These are phyloP conservation scores for Cenococcum geophilum DNA, from an alignment of 495 filamentous ascomycete genomes.

Conservation along the genomic window DNA sequence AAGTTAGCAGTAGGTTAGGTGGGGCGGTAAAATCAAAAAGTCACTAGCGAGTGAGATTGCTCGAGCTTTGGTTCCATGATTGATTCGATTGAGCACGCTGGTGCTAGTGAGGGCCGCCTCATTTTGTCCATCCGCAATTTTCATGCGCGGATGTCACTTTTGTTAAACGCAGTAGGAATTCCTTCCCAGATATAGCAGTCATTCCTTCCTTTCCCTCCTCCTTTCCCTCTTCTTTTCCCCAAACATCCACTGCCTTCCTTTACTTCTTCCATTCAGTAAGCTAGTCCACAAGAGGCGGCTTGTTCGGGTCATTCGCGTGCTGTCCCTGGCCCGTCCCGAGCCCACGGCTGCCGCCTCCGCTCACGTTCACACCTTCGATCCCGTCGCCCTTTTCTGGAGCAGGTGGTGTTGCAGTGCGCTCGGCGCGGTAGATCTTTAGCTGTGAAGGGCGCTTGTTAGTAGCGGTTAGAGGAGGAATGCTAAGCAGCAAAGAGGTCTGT, in stretches of 20 bases:
- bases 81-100: too few species aligned
- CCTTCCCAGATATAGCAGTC: too few species aligned
- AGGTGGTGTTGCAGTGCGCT: slow-evolving; percentile 19
- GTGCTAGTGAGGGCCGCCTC: too few species aligned
- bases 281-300: slow-evolving; percentile 8
- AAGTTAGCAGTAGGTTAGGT: too few species aligned
- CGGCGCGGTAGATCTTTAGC: slow-evolving; percentile 16
- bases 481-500: slow-evolving; percentile 2
- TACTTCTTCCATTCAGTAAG: slow-evolving; percentile 4
- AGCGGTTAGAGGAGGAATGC: background rate
- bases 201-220: too few species aligned
- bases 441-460: slow-evolving; percentile 5
- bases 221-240: background rate
- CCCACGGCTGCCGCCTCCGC: slow-evolving; percentile 22
- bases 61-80: too few species aligned
- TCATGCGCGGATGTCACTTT: too few species aligned
- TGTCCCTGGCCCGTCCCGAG: slow-evolving; percentile 1
- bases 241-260: background rate
- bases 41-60: too few species aligned
- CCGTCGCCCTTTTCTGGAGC: slow-evolving; percentile 14
- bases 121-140: too few species aligned
- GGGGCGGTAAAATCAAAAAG: too few species aligned
- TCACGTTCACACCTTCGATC: slow-evolving; percentile 20
- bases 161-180: too few species aligned
- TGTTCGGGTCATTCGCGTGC: slow-evolving; percentile 9